These are phyloP conservation scores for Glycine tomentella DNA, from an alignment of 306 rosid species.

Conservation along the genomic window DNA sequence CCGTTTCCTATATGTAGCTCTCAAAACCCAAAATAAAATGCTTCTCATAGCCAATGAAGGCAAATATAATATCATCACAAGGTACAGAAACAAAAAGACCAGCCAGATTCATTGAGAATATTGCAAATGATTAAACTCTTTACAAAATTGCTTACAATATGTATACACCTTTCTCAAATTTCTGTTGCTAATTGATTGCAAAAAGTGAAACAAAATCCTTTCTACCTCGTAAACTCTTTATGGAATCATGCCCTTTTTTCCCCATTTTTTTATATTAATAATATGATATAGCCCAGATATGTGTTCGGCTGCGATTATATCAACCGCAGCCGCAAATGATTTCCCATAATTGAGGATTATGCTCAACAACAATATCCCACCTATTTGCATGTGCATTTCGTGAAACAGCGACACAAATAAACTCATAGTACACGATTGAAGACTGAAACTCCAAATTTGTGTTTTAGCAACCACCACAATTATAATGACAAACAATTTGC, in stretches of 20 bases:
- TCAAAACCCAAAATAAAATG: conserved; percentile 9
- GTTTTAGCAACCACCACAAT: background rate
- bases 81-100: conserved; percentile 22
- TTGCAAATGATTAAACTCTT: background rate
- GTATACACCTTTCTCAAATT: background rate
- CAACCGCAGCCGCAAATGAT: background rate
- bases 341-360: background rate
- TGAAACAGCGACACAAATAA: background rate
- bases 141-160: background rate
- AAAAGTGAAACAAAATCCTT: conserved; percentile 3
- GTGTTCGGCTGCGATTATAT: background rate
- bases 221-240: background rate
- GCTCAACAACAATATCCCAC: background rate
- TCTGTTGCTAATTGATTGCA: background rate
- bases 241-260: background rate
- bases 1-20: conserved; percentile 16
- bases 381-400: background rate
- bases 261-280: background rate
- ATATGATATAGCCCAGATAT: background rate
- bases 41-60: conserved; percentile 16
- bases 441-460: background rate
- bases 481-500: background rate
- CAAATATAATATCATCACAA: conserved; percentile 19
- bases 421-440: background rate
- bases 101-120: background rate